Percentiles rank a stretch among this genome's conserved stretches.
phyloP scores from a whole-genome alignment of 148 eudicot genomes.

The Agrostemma githago region DNA sequence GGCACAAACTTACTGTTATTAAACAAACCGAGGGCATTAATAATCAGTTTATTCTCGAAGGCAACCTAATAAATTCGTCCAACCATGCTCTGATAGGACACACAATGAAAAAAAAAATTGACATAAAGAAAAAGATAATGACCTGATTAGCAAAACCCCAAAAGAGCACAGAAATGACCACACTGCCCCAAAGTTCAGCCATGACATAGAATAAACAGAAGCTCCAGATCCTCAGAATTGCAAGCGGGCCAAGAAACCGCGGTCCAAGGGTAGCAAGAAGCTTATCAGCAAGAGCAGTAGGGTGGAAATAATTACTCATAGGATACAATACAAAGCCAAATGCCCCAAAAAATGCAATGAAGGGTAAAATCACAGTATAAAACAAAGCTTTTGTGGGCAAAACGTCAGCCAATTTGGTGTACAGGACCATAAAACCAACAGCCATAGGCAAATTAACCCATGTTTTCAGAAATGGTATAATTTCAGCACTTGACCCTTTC shows the following conservation, averaged over 20 bases:
- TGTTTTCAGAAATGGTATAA: slow-evolving; percentile 91
- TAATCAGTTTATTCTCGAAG: neutral
- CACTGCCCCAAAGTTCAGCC: slow-evolving; percentile 99
- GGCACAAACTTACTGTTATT: neutral
- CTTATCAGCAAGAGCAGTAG: slow-evolving; percentile 78
- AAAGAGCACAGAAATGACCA: slow-evolving; percentile 90
- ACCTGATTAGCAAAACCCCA: slow-evolving; percentile 99
- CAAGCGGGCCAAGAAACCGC: slow-evolving; percentile 91
- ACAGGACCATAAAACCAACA: slow-evolving; percentile 87
- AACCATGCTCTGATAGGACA: neutral
- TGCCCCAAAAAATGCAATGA: slow-evolving; percentile 95
- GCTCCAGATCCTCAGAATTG: slow-evolving; percentile 98
- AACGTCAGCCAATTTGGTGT: slow-evolving; percentile 76
- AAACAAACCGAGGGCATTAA: neutral
- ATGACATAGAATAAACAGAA: slow-evolving; percentile 99
- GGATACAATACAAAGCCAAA: slow-evolving; percentile 95
- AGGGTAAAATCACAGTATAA: slow-evolving; percentile 72
- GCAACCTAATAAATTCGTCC: neutral
- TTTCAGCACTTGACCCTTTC: slow-evolving; percentile 96
- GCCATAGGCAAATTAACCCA: slow-evolving; percentile 99
- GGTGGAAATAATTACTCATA: slow-evolving; percentile 78
- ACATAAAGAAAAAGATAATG: neutral
- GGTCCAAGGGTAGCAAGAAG: slow-evolving; percentile 76
- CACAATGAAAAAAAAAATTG: neutral
- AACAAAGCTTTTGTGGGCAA: slow-evolving; percentile 85